Base-by-base conservation (phyloP, 306 rosid genomes). In the Cotoneaster glaucophyllus region DNA sequence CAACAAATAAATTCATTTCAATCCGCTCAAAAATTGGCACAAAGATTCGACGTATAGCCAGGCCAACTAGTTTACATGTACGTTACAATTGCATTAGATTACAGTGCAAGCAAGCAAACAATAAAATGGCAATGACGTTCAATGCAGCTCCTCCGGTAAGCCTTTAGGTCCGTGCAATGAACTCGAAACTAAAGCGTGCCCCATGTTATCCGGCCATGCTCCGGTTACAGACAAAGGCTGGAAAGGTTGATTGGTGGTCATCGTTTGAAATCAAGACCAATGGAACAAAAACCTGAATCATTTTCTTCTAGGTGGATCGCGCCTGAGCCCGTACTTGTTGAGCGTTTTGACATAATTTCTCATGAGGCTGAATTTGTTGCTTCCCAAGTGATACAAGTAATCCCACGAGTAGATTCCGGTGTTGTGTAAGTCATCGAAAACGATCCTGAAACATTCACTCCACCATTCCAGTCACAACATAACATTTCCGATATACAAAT, bases 331-430 rank as follows among this genome's bases (percentile, higher is more conserved):
- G 2, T 88, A 83, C 86, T 91, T 94, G 85, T 88, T 90, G 29
- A 91, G 84, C 10, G 87, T 86, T 73, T 85, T 81, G 28, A 91
- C 76, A 81, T 91, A 94, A 74, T 73, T 85, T 77, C 90, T 86
- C 97, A 87, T 84, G 69, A 91, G 87, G 54, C 85, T 80, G 77
- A 90, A 87, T 74, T 88, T 88, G 89, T 86, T 91, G 86, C 91
- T 87, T 44, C 97, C 97, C 22, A 91, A 84, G 37, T 87, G 85
- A 80, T 83, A 79, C 78, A 91, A 85, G 77, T 88, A 90, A 76
- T 87, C 96, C 98, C 98, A 94, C 0, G 96, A 88, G 86, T 83
- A 87, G 39, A 94, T 94, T 41, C 98, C 96, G 15, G 93, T 94
- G 85, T 88, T 91, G 75, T 90, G 96, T 88, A 91, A 90, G 85